These are phyloP conservation scores for Aquilaria yunnanensis DNA, from an alignment of 345 rosid species.

Conservation along the genomic window DNA sequence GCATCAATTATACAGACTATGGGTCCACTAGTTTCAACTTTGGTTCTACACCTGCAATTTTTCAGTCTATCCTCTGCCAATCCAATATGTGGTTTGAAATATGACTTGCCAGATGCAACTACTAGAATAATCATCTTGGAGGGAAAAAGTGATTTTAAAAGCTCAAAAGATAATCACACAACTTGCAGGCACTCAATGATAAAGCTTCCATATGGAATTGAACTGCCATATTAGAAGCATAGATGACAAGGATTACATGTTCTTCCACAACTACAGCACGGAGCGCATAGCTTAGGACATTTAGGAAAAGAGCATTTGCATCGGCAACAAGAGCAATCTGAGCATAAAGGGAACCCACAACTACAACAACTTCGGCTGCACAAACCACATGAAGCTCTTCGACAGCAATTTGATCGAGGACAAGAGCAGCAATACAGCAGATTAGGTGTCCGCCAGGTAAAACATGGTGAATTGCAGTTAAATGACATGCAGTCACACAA, in stretches of 20 bases:
- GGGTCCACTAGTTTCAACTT: no score
- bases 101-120: no score
- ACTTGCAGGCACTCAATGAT: background rate
- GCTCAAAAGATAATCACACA: background rate
- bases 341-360: constrained; percentile 36
- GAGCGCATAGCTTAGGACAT: constrained; percentile 34
- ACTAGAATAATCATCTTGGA: no score
- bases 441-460: no score
- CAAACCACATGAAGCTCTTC: constrained; percentile 12
- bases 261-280: constrained; percentile 19
- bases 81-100: no score
- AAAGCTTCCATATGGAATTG: constrained; percentile 3
- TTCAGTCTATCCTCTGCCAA: no score
- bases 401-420: constrained; percentile 36
- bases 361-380: constrained; percentile 32
- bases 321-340: constrained; percentile 33
- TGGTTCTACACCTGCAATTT: no score
- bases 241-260: constrained; percentile 44
- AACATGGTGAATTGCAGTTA: background rate
- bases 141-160: background rate
- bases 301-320: constrained; percentile 40
- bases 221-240: constrained; percentile 28
- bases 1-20: no score
- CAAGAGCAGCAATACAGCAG: constrained; percentile 23
- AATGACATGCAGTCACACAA: background rate